phyloP scores from a whole-genome alignment of 1,139 yeast genomes.

The Yamadazyma spencermartinsiae region DNA sequence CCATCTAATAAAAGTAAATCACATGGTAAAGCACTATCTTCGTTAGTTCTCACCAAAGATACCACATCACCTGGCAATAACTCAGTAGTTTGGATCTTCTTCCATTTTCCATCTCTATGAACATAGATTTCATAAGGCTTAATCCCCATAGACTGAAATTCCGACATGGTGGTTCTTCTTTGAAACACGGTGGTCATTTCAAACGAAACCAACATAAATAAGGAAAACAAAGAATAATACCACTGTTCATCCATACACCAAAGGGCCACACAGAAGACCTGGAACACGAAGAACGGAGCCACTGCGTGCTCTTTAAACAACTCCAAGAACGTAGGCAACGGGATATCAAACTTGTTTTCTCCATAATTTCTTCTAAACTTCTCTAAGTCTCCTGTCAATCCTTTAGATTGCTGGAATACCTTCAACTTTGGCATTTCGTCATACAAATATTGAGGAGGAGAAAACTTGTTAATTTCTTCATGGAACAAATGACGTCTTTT shows the following conservation, averaged over 20 bases:
- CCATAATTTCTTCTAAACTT: conserved; percentile 69
- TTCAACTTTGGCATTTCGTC: conserved; percentile 63
- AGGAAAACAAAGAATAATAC: conserved; percentile 90
- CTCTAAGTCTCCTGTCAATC: conserved; percentile 62
- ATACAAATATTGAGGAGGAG: conserved; percentile 79
- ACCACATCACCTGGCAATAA: conserved; percentile 92
- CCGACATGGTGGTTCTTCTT: conserved; percentile 90
- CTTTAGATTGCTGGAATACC: conserved; percentile 60
- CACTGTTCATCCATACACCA: conserved; percentile 98
- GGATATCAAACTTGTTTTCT: conserved; percentile 85
- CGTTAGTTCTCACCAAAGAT: conserved; percentile 83
- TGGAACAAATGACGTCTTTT: conserved; percentile 86
- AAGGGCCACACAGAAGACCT: conserved; percentile 89
- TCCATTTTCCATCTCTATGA: conserved; percentile 73
- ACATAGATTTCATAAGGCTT: conserved; percentile 83
- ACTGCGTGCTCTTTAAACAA: conserved; percentile 96
- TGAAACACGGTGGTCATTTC: conserved; percentile 95
- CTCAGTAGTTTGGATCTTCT: conserved; percentile 64
- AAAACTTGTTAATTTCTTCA: conserved; percentile 51
- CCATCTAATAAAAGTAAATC: conserved; percentile 86
- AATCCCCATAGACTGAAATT: conserved; percentile 96
- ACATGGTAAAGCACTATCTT: conserved; percentile 95
- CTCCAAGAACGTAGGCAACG: conserved; percentile 88
- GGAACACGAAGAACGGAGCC: conserved; percentile 97
- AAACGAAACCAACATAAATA: conserved; percentile 89